Evolutionary conservation across 1,284 basidiomycete species (phyloP).

Genomic region (Apiotrichum siamense): DNA sequence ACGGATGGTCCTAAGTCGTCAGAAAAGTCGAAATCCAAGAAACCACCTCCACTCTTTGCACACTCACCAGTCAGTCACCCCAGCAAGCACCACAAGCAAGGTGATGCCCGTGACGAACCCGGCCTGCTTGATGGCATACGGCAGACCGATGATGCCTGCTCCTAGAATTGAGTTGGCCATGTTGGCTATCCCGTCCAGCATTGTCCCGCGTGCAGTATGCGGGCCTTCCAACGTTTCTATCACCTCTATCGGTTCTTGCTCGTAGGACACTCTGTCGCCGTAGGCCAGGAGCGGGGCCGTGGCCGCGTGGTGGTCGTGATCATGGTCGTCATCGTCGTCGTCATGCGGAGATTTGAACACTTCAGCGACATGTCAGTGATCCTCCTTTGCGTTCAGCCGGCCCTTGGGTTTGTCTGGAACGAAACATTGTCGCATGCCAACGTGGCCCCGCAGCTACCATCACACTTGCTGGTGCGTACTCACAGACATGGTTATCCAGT

Average conservation of each 20-base stretch:
- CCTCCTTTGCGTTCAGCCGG: neutral
- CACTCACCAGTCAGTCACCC: slow-evolving; percentile 78
- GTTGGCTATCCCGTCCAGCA: slow-evolving; percentile 47
- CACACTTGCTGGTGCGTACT: neutral
- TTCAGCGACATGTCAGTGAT: slow-evolving; percentile 9
- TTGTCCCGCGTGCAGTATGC: slow-evolving; percentile 30
- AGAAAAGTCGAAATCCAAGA: neutral
- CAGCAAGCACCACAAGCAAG: slow-evolving; percentile 72
- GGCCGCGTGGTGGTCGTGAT: slow-evolving; percentile 26
- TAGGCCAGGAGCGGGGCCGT: slow-evolving; percentile 21
- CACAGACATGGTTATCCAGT: slow-evolving; percentile 2
- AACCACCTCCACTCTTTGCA: neutral
- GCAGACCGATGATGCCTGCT: slow-evolving; percentile 89
- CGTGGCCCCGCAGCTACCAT: neutral
- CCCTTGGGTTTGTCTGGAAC: neutral
- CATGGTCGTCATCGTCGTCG: slow-evolving; percentile 16
- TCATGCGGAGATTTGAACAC: slow-evolving; percentile 34
- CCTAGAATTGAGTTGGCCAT: slow-evolving; percentile 91
- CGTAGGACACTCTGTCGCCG: slow-evolving; percentile 11
- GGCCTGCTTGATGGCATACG: slow-evolving; percentile 86
- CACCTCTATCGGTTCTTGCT: slow-evolving; percentile 22
- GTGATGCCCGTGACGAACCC: slow-evolving; percentile 82
- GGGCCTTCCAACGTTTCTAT: slow-evolving; percentile 30
- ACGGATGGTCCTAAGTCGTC: slow-evolving; percentile 62
- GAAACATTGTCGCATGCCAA: too few species aligned